A percentile compares a stretch with the other conserved stretches of the same genome.
Evolutionary conservation across 1,284 basidiomycete genomes (phyloP).

Genomic region (Ceratobasidium sp.): DNA sequence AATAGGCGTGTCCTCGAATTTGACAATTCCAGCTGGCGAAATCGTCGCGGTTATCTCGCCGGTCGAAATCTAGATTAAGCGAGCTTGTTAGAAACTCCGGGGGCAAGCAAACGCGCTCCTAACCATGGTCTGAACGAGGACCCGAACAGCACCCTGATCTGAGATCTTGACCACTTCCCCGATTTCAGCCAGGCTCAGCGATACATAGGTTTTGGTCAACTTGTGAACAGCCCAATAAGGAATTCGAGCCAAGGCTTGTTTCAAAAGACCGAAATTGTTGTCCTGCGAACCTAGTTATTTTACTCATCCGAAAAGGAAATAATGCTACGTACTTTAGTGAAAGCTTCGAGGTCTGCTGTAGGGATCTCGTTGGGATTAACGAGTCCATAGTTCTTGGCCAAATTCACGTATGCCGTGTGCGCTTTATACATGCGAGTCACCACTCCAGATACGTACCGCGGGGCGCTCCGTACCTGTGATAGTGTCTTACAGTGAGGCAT

Average conservation of each 20-base stretch:
- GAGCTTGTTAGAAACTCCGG: background rate
- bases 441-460: slow-evolving; percentile 48
- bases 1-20: slow-evolving; percentile 66
- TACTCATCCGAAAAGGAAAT: slow-evolving; percentile 44
- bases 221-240: slow-evolving; percentile 81
- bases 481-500: background rate
- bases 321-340: slow-evolving; percentile 63
- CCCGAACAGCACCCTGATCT: slow-evolving; percentile 64
- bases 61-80: slow-evolving; percentile 69
- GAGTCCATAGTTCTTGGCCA: slow-evolving; percentile 74
- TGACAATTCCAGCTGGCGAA: slow-evolving; percentile 74
- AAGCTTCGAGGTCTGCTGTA: slow-evolving; percentile 68
- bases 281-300: slow-evolving; percentile 63
- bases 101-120: slow-evolving; percentile 50
- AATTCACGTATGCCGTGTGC: slow-evolving; percentile 68
- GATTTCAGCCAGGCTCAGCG: slow-evolving; percentile 78
- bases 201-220: slow-evolving; percentile 82
- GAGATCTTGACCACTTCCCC: slow-evolving; percentile 66
- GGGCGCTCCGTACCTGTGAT: slow-evolving; percentile 26
- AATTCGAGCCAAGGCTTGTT: slow-evolving; percentile 73
- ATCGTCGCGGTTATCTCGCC: slow-evolving; percentile 76
- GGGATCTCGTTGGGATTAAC: slow-evolving; percentile 63
- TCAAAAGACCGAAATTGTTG: slow-evolving; percentile 75
- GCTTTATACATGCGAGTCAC: slow-evolving; percentile 72
- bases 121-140: slow-evolving; percentile 79